Evolutionary conservation across 805 yeast species (phyloP), one percentile per base, ranked within the genome.

Genomic region (Lipomyces japonicus): DNA sequence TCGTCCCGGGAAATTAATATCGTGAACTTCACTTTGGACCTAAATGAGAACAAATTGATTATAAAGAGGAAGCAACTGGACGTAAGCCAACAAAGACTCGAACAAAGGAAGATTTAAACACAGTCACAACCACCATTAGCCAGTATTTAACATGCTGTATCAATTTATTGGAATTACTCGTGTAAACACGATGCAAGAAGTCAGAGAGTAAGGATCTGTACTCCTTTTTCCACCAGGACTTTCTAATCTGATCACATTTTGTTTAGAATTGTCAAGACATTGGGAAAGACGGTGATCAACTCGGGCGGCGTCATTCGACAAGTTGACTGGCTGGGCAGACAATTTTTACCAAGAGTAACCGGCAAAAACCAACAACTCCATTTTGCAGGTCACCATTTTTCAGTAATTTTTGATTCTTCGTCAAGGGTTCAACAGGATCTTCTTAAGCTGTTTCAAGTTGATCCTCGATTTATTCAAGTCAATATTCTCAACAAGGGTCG

Each of bases 251-350:
- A 25, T 21, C 24, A 21, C 30, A 16, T 16, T 16, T 35, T 16
- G 21, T 30, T 16, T 35, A 62, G 66, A 50, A 70, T 77, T 30
- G 75, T 77, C 21, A 71, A 76, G 4, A 87, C 95, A 1, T 75
- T 90, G 25, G 97, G 97, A 7, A 84, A 80, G 65, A 73, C 88
- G 64, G 79, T 91, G 25, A 77, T 93, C 51, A 79, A 81, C 53
- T 90, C 91, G 69, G 87, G 96, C 75, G 98, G 98, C 44, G 91
- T 91, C n/a, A 81, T 91, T 34, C 78, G 97, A 65, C 82, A 80
- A 53, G 79, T 91, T 40, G 78, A 84, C 44, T 84, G 89, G 55
- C 70, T 90, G 66, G 97, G 96, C 0, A 77, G 81, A 37, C 79
- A 79, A 55, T 81, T 81, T 24, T 75, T 93, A 48, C 96, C 97